Percentiles rank a stretch among this genome's conserved stretches.
These are phyloP conservation scores for Solanum dulcamara DNA, from an alignment of 257 asterid species.

Conservation along the genomic window DNA sequence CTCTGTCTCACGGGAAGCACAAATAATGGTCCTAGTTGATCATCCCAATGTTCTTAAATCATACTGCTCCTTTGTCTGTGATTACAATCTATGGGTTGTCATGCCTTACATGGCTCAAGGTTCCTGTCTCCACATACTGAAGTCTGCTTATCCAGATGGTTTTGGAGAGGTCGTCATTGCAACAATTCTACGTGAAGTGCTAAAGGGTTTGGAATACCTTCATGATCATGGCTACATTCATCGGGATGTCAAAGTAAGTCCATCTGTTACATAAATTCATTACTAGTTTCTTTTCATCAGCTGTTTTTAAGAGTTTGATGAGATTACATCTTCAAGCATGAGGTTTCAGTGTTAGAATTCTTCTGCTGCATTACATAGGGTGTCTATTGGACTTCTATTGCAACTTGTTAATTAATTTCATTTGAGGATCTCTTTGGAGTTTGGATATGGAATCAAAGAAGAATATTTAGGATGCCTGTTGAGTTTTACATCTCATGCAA, in stretches of 20 bases:
- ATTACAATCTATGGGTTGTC: constrained; percentile 76
- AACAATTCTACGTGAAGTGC: constrained; percentile 56
- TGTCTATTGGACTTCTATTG: neutral
- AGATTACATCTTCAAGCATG: neutral
- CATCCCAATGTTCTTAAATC: constrained; percentile 69
- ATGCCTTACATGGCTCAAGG: constrained; percentile 91
- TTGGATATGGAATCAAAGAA: neutral
- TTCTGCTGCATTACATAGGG: neutral
- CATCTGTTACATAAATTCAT: neutral
- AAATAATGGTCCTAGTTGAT: constrained; percentile 59
- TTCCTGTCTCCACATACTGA: constrained; percentile 79
- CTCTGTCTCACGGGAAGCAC: constrained; percentile 78
- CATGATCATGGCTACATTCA: constrained; percentile 77
- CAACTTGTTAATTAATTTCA: neutral
- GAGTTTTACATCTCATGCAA: neutral
- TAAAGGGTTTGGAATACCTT: constrained; percentile 71
- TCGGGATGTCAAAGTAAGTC: constrained; percentile 72
- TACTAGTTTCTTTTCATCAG: neutral
- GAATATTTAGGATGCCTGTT: neutral
- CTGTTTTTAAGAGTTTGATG: neutral
- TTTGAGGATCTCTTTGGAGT: neutral
- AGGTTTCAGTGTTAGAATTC: neutral
- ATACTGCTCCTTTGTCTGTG: constrained; percentile 72
- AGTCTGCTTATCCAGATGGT: constrained; percentile 73
- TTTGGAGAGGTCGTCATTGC: constrained; percentile 65